These are phyloP conservation scores for Chenopodium suecicum DNA, from an alignment of 148 eudicot genomes.

Conservation along the genomic window DNA sequence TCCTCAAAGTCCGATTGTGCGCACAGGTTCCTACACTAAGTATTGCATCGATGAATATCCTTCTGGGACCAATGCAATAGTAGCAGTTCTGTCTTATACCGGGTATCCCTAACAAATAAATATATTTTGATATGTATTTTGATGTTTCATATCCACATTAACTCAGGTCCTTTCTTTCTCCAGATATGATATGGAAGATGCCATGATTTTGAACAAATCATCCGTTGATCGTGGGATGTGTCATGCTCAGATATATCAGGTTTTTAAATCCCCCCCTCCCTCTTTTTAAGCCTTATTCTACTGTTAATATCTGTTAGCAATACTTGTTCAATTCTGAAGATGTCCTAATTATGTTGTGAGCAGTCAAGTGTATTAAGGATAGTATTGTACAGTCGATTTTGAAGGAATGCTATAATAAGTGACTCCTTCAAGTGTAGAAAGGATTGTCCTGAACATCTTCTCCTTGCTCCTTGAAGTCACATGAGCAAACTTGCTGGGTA, in stretches of 20 bases:
- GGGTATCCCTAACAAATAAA: constrained; percentile 42
- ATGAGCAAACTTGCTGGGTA: neutral
- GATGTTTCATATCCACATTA: neutral
- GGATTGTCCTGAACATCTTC: neutral
- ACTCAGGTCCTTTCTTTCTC: constrained; percentile 16
- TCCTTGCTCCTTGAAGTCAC: neutral
- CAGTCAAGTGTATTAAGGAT: neutral
- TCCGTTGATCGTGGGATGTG: constrained; percentile 95
- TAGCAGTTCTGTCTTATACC: constrained; percentile 91
- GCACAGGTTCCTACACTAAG: constrained; percentile 63
- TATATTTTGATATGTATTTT: constrained; percentile 7
- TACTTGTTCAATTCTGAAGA: neutral
- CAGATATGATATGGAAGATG: constrained; percentile 99
- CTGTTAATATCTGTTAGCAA: neutral
- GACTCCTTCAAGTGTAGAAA: neutral
- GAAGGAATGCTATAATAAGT: neutral
- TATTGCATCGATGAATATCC: constrained; percentile 80
- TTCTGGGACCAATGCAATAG: constrained; percentile 92
- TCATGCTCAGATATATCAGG: constrained; percentile 95
- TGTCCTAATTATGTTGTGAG: neutral
- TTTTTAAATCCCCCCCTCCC: constrained; percentile 7
- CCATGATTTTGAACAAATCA: constrained; percentile 91
- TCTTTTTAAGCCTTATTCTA: neutral
- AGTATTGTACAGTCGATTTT: neutral
- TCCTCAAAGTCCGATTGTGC: constrained; percentile 92